These are phyloP conservation scores for Aspergillus bridgeri DNA, from an alignment of 495 filamentous ascomycete species.

Conservation along the genomic window DNA sequence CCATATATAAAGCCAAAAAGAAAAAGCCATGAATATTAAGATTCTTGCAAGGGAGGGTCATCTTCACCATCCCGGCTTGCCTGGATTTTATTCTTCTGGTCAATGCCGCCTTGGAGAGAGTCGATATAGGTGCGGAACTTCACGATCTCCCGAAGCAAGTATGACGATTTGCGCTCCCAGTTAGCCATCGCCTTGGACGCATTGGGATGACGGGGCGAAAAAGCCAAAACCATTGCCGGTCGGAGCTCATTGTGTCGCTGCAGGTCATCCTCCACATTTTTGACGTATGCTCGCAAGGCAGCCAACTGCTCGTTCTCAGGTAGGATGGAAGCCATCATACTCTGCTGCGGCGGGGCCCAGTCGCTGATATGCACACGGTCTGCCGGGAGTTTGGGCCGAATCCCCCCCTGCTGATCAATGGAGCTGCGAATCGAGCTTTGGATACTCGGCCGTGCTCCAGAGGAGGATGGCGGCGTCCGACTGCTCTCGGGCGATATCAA, in stretches of 20 bases:
- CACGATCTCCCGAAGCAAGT: conserved; percentile 89
- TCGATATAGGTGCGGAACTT: conserved; percentile 97
- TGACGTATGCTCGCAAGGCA: conserved; percentile 72
- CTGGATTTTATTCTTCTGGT: conserved; percentile 53
- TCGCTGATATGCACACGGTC: conserved; percentile 83
- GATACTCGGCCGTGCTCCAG: conserved; percentile 56
- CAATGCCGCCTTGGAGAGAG: conserved; percentile 58
- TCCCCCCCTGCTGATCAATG: conserved; percentile 59
- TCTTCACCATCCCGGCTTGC: conserved; percentile 28
- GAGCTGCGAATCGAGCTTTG: conserved; percentile 71
- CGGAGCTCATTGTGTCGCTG: conserved; percentile 82
- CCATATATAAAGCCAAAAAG: not conserved
- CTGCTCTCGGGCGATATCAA: conserved; percentile 53
- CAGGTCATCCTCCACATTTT: conserved; percentile 81
- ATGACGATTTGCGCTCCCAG: conserved; percentile 93
- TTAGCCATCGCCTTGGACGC: conserved; percentile 80
- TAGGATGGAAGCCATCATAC: conserved; percentile 75
- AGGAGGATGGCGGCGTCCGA: conserved; percentile 38
- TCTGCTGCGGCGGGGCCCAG: conserved; percentile 91
- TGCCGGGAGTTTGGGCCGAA: conserved; percentile 70
- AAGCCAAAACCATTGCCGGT: conserved; percentile 80
- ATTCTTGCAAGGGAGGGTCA: conserved; percentile 6
- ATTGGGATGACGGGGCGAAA: conserved; percentile 83
- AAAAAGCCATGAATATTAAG: not conserved
- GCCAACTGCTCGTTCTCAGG: conserved; percentile 77